Base-by-base conservation (phyloP, 163 green algal genomes). In the Volvox carteri region DNA sequence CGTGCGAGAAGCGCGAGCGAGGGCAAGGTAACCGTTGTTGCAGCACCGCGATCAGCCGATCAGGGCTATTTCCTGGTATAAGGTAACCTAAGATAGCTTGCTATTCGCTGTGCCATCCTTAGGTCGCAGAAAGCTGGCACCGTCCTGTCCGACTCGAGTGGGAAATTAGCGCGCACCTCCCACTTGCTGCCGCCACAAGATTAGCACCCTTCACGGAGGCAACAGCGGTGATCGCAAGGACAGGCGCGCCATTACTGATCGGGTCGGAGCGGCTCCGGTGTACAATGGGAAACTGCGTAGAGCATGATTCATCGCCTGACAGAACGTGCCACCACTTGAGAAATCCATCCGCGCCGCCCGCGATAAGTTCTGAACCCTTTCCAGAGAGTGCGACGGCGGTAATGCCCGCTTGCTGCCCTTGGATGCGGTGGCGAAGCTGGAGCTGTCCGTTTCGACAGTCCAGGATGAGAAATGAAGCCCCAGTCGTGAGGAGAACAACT, bases 301-400 rank as follows among this genome's bases (percentile, higher is more conserved):
- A 77, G 85, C 90, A 93, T 18, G 79, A 58, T 73, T 93, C 78
- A 41, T 94, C 92, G n/a, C 92, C 92, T 16, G 78, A 91, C 12
- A 90, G 68, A 30, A 94, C 92, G 62, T 94, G 90, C 92, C 92
- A 94, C 92, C 92, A 94, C 67, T 93, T 94, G 28, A 94, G 62
- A 23, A 92, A 94, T 52, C 92, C 92, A 60, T 94, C 90, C 2
- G 81, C 85, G 4, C 79, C 90, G 18, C 90, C 92, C 35, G 83
- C 90, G 21, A 94, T 75, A 4, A 94, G 68, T 65, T 94, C 90
- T 44, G 86, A 90, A 11, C 92, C 92, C 37, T 93, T 93, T 52
- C 87, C 81, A 52, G 72, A 93, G 25, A 94, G 92, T 2, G 78
- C 84, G 18, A 78, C 62, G 5, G 92, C 92, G 42, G 90, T 93